A percentile compares a stretch with the other conserved stretches of the same genome.
Conservation (phyloP, 139 green algal genomes). For the Chlorella sp. region DNA sequence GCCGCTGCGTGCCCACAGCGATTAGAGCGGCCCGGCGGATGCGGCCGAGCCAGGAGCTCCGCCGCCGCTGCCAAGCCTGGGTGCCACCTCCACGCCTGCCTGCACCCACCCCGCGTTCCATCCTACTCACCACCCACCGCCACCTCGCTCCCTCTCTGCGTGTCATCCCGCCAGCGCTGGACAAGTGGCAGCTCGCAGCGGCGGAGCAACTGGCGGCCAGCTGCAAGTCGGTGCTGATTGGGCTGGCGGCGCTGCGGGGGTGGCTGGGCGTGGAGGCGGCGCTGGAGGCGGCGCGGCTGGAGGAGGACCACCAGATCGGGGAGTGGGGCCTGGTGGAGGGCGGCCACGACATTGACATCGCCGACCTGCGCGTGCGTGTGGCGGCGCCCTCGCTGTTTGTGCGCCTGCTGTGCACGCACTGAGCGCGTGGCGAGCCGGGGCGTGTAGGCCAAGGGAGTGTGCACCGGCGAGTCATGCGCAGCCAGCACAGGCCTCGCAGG, state of each 20-base stretch:
- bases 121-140: neutral
- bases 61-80: too few species aligned
- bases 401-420: conserved; percentile 54
- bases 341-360: conserved; percentile 93
- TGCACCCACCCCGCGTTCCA: neutral
- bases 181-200: conserved; percentile 77
- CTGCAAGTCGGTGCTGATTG: conserved; percentile 87
- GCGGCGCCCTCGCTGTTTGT: conserved; percentile 76
- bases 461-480: too few species aligned
- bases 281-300: conserved; percentile 65
- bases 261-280: conserved; percentile 58
- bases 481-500: too few species aligned
- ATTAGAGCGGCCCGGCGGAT: too few species aligned
- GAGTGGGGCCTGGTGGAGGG: conserved; percentile 96
- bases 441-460: too few species aligned
- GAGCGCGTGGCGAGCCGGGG: too few species aligned
- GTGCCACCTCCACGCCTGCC: too few species aligned
- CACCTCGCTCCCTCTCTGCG: neutral
- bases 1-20: too few species aligned
- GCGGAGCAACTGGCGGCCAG: conserved; percentile 69
- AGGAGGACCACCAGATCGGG: conserved; percentile 84
- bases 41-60: too few species aligned
- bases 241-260: conserved; percentile 68
- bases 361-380: conserved; percentile 77
- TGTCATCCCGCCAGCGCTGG: conserved; percentile 46